These are phyloP conservation scores for Pseudoscleropodium purum DNA, from an alignment of 225 moss, liverwort and hornwort genomes.

Conservation along the genomic window DNA sequence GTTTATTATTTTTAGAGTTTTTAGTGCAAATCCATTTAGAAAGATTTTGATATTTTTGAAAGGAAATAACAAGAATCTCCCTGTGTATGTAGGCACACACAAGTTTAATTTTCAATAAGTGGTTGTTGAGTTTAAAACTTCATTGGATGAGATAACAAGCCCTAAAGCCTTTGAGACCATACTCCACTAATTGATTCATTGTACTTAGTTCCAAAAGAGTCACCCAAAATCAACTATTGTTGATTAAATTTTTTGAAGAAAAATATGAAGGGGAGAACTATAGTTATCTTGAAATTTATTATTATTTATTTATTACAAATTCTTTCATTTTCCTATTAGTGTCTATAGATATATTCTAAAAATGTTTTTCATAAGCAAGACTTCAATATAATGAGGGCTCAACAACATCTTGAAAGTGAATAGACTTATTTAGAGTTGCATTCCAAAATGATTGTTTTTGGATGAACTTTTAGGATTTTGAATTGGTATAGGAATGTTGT, in stretches of 20 bases:
- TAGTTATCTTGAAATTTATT: background rate
- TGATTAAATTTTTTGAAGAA: background rate
- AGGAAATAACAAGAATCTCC: background rate
- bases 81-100: accelerated
- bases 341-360: background rate
- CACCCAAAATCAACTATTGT: too few relatives aligned
- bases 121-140: background rate
- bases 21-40: too few relatives aligned
- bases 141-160: too few relatives aligned
- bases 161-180: background rate
- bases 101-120: background rate
- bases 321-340: background rate
- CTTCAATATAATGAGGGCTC: background rate
- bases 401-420: background rate
- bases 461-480: background rate
- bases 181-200: accelerated
- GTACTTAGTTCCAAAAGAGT: accelerated
- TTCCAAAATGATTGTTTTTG: background rate
- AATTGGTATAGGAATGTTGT: background rate
- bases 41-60: background rate
- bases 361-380: too few relatives aligned
- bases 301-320: background rate
- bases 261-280: accelerated
- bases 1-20: background rate
- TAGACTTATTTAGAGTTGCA: background rate